These are phyloP conservation scores for Collybia sp. DNA, from an alignment of 768 basidiomycete species.

Conservation along the genomic window DNA sequence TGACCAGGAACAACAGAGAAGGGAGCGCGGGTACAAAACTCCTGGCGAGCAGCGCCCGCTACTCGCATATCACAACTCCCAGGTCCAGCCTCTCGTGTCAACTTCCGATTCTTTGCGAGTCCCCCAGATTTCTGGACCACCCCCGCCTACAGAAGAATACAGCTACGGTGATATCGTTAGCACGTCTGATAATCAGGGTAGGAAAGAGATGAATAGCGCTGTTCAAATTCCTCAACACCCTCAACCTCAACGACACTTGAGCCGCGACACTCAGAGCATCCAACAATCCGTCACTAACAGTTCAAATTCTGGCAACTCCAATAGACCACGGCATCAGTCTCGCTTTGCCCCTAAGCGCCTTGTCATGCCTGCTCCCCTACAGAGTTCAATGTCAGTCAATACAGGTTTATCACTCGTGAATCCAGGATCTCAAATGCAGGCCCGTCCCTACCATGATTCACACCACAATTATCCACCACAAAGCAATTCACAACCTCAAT, in stretches of 20 bases:
- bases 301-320: conserved; percentile 10
- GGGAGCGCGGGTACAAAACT: too few relatives aligned
- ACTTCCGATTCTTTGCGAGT: not conserved
- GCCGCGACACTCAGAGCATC: conserved; percentile 3
- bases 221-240: not conserved
- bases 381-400: conserved; percentile 14
- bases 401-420: too few relatives aligned
- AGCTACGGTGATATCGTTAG: too few relatives aligned
- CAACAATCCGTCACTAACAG: conserved; percentile 11
- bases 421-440: not conserved
- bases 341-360: conserved; percentile 55
- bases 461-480: not conserved
- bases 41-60: too few relatives aligned
- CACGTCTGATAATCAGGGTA: too few relatives aligned
- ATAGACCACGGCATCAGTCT: conserved; percentile 15
- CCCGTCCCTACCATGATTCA: not conserved
- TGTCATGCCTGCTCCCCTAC: conserved; percentile 72
- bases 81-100: not conserved
- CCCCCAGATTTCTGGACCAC: too few relatives aligned
- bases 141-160: too few relatives aligned
- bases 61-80: not conserved
- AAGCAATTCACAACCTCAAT: not conserved
- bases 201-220: too few relatives aligned
- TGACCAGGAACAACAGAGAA: too few relatives aligned
- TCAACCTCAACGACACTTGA: conserved; percentile 1